These are phyloP conservation scores for Neurospora sp. DNA, from an alignment of 495 filamentous ascomycete genomes.

Conservation along the genomic window DNA sequence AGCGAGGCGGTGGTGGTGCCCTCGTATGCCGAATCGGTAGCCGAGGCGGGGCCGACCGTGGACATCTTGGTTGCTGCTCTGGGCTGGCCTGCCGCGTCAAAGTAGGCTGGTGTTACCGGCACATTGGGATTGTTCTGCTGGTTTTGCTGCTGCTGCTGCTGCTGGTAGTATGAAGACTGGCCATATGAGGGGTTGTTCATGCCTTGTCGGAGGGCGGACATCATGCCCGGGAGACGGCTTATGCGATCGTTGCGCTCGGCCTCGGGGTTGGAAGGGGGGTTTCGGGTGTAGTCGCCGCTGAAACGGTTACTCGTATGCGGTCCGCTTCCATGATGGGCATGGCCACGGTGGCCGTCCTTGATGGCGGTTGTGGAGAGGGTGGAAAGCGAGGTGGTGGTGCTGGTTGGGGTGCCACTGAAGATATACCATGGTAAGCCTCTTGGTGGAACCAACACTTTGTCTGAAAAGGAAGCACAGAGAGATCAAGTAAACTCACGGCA, in stretches of 20 bases:
- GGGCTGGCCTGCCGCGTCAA: constrained; percentile 55
- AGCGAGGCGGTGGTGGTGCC: constrained; percentile 39
- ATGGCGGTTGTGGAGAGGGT: constrained; percentile 84
- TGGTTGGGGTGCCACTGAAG: constrained; percentile 79
- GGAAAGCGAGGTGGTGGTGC: constrained; percentile 74
- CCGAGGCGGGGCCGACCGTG: constrained; percentile 77
- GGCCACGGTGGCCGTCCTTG: constrained; percentile 84
- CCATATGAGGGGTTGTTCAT: background rate
- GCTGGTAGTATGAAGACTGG: background rate
- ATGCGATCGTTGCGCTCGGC: constrained; percentile 91
- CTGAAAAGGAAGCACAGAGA: background rate
- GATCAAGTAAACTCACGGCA: constrained; percentile 55
- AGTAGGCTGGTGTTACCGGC: constrained; percentile 49
- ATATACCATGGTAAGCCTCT: constrained; percentile 6
- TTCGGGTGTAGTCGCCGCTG: constrained; percentile 47
- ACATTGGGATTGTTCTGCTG: constrained; percentile 18
- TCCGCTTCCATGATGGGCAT: constrained; percentile 35
- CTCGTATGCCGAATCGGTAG: constrained; percentile 56
- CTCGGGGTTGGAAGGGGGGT: constrained; percentile 58
- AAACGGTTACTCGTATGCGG: constrained; percentile 13
- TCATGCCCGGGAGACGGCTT: constrained; percentile 76
- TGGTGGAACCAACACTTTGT: constrained; percentile 1
- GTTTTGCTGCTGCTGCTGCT: constrained; percentile 2
- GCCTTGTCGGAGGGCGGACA: constrained; percentile 52
- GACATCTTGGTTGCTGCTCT: constrained; percentile 51